phyloP scores from a whole-genome alignment of 768 basidiomycete genomes.

The Termitomyces sp. region DNA sequence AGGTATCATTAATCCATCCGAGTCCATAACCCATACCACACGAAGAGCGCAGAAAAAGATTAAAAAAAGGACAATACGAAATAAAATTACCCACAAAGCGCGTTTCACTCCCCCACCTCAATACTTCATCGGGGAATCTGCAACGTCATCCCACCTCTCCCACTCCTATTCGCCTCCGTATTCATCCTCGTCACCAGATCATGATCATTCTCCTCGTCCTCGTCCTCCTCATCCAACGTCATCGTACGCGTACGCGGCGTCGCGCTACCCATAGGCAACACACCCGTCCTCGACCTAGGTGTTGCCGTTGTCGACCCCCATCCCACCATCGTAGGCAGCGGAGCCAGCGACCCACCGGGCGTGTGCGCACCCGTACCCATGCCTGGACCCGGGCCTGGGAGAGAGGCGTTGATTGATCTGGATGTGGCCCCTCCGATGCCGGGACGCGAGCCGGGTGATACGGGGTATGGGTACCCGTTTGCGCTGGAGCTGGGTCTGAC shows the following conservation, averaged over 20 bases:
- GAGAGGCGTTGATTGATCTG: not conserved
- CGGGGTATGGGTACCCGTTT: not conserved
- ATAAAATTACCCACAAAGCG: not conserved
- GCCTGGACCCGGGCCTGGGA: not conserved
- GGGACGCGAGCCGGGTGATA: not conserved
- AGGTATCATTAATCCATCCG: not conserved
- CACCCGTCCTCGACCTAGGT: conserved; percentile 1
- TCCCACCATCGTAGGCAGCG: not conserved
- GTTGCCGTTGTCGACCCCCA: not conserved
- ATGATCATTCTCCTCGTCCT: conserved; percentile 2
- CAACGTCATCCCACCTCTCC: not conserved
- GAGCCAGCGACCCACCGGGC: not conserved
- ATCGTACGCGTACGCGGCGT: not conserved
- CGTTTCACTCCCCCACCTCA: not conserved
- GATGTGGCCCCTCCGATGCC: not conserved
- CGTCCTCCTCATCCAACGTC: conserved; percentile 3
- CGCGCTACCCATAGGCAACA: not conserved
- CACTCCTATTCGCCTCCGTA: conserved; percentile 7
- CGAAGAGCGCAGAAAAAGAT: not conserved
- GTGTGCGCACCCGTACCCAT: not conserved
- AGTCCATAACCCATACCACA: not conserved
- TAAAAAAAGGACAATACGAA: not conserved
- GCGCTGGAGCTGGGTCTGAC: conserved; percentile 3
- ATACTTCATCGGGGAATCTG: not conserved
- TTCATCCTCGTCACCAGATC: conserved; percentile 3